These are phyloP conservation scores for Ceratocystis harringtonii DNA, from an alignment of 2,329 filamentous ascomycete genomes.

Conservation along the genomic window DNA sequence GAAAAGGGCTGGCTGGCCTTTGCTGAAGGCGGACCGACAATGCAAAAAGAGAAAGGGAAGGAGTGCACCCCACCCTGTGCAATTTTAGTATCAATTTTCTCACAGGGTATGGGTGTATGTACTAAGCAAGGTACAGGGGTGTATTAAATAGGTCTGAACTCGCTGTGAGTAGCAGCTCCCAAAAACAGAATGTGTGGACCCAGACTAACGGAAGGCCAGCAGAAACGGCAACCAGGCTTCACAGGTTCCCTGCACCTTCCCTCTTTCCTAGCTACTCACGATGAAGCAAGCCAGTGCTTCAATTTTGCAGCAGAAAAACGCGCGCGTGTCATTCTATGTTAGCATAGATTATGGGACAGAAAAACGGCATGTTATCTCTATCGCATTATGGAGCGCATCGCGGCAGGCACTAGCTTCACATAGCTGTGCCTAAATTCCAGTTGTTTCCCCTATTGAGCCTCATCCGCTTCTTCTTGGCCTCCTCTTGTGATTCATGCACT, in stretches of 20 bases:
- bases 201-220: too few species aligned
- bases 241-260: too few species aligned
- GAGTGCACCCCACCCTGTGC: slow-evolving; percentile 1
- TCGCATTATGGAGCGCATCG: background rate
- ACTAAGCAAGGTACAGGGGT: background rate
- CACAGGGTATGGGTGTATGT: background rate
- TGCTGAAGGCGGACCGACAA: background rate
- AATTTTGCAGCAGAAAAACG: background rate
- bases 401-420: background rate
- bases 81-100: slow-evolving; percentile 8
- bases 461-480: background rate
- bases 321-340: background rate
- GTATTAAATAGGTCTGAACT: too few species aligned
- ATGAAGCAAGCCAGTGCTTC: too few species aligned
- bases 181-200: background rate
- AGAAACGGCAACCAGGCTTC: too few species aligned
- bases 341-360: too few species aligned
- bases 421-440: background rate
- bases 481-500: background rate
- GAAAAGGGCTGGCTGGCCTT: slow-evolving; percentile 11
- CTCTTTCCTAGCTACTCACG: too few species aligned
- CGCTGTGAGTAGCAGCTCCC: background rate
- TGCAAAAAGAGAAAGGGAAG: too few species aligned
- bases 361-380: background rate
- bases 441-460: background rate